Conservation (phyloP, 495 filamentous ascomycete species). For the Podospora appendiculata region DNA sequence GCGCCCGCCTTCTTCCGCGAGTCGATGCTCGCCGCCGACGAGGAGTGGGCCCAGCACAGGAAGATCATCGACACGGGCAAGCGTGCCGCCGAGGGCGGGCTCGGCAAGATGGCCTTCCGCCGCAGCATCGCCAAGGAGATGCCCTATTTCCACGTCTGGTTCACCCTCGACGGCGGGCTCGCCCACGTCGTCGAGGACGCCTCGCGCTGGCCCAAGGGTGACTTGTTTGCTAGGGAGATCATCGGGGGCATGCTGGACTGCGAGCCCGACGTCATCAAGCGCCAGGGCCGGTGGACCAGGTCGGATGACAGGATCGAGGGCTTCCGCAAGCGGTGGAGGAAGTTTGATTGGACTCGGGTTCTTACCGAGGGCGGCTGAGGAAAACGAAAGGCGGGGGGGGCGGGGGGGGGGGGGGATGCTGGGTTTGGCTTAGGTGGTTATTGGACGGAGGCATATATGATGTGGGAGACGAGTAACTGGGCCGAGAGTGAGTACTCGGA, state of each 20-base stretch:
- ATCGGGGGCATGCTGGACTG: conserved; percentile 89
- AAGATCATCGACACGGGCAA: conserved; percentile 85
- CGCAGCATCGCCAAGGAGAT: conserved; percentile 84
- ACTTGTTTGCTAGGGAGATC: conserved; percentile 88
- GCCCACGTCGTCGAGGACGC: conserved; percentile 90
- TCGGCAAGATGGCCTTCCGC: conserved; percentile 79
- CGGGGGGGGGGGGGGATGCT: too few species aligned
- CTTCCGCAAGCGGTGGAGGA: conserved; percentile 79
- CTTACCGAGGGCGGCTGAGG: conserved; percentile 35
- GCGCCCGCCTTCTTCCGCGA: conserved; percentile 94
- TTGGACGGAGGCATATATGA: too few species aligned
- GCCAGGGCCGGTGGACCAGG: conserved; percentile 82
- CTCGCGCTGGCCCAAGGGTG: conserved; percentile 81
- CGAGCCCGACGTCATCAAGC: conserved; percentile 77
- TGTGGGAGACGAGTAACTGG: too few species aligned
- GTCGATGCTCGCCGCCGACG: conserved; percentile 78
- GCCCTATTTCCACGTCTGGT: conserved; percentile 99
- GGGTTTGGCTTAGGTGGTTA: too few species aligned
- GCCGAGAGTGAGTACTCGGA: too few species aligned
- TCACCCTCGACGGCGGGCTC: conserved; percentile 82
- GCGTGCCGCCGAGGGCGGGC: conserved; percentile 54
- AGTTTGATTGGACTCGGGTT: conserved; percentile 93
- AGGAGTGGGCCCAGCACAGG: conserved; percentile 92
- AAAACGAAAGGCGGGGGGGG: too few species aligned
- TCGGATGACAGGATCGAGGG: conserved; percentile 64